A percentile compares a stretch with the other conserved stretches of the same genome.
Conservation (phyloP, 73 alveolate genomes). For the Tetrahymena elliotti region DNA sequence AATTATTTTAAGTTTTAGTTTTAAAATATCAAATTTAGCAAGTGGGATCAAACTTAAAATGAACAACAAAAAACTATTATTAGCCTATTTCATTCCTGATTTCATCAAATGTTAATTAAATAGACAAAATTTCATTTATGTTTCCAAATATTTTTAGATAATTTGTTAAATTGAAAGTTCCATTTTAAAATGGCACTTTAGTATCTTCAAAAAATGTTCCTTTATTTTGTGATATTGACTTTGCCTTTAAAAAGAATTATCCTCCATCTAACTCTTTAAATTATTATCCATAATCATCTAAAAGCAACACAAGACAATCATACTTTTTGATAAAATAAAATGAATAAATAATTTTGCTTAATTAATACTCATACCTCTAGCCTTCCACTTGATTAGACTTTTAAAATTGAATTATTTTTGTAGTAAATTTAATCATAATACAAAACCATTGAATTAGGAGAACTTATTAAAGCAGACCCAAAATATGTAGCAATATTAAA, state of each 20-base stretch:
- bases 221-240: neutral
- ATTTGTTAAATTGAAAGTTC: neutral
- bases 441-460: neutral
- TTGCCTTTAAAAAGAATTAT: neutral
- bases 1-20: neutral
- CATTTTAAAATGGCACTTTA: neutral
- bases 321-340: neutral
- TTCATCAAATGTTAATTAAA: neutral
- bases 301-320: neutral
- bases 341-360: too few relatives aligned
- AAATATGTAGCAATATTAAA: neutral
- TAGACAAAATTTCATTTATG: neutral
- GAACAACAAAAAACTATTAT: neutral
- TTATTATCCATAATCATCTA: neutral
- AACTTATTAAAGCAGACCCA: neutral
- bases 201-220: neutral
- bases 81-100: neutral
- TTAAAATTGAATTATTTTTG: neutral
- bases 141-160: neutral
- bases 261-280: neutral
- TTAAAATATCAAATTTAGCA: neutral
- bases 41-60: neutral
- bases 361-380: neutral
- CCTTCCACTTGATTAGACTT: neutral
- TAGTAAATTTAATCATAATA: too few relatives aligned